Conservation (phyloP, 352 stramenopile species). For the Phytophthora pisi region DNA sequence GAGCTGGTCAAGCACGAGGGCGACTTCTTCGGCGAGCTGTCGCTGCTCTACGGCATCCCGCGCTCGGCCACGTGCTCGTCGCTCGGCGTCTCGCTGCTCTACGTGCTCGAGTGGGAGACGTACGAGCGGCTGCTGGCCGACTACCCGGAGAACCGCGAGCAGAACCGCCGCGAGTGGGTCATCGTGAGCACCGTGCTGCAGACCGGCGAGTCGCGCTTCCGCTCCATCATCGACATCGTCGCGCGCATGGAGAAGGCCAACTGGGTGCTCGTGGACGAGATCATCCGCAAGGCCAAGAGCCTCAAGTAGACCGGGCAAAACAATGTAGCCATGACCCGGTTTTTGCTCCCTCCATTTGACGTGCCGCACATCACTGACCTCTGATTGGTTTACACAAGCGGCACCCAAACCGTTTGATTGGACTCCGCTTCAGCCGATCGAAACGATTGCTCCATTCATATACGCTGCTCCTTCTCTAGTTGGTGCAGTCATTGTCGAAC, state of each 20-base stretch:
- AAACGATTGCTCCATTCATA: not conserved
- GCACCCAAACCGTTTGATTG: not conserved
- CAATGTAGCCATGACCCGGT: constrained; percentile 14
- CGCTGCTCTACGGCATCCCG: constrained; percentile 75
- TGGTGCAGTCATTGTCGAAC: not conserved
- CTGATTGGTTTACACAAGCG: not conserved
- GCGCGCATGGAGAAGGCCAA: constrained; percentile 65
- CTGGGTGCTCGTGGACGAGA: constrained; percentile 67
- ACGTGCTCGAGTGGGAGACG: constrained; percentile 77
- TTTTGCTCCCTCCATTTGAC: not conserved
- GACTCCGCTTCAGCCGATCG: not conserved
- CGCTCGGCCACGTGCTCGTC: constrained; percentile 75
- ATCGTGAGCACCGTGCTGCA: constrained; percentile 70
- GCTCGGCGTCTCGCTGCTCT: constrained; percentile 71
- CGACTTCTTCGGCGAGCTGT: constrained; percentile 81
- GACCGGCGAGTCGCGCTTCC: constrained; percentile 67
- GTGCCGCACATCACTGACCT: not conserved
- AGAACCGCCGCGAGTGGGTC: constrained; percentile 80
- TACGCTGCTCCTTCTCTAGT: too few species aligned
- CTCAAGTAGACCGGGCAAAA: constrained; percentile 38
- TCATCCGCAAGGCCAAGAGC: constrained; percentile 76
- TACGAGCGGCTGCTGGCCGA: constrained; percentile 74
- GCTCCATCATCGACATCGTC: constrained; percentile 70
- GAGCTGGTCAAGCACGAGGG: constrained; percentile 77
- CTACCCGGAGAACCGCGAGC: constrained; percentile 74